Evolutionary conservation across 129 eudicot species (phyloP), one percentile per base, ranked within the genome.

Genomic region (Artemisia annua): DNA sequence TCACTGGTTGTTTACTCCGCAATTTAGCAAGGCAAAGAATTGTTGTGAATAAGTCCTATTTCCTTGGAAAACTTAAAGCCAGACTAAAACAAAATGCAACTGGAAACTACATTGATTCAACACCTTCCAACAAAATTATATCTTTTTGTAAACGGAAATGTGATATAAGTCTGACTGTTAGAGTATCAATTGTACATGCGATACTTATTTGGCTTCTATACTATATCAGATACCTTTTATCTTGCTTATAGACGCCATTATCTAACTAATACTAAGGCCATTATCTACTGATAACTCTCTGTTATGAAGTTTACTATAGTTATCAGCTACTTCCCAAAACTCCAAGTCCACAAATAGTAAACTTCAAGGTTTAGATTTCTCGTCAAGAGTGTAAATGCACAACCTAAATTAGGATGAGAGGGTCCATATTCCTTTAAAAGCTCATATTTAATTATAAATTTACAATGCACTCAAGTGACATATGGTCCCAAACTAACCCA

Each of bases 251-350:
- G 18, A 53, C 16, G 7, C 9, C 58, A 14, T 53, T 53, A 11
- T 5, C 63, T 17, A 57, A 12, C 69, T 18, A 14, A 35, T 35
- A 35, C 9, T 35, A 35, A 5, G 43, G 43, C 43, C 43, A 35
- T 35, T 35, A 14, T 39, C 2, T 9, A 10, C 9, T 9, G 9
- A 63, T 15, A 2, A 56, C 20, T 17, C 46, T 22, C 35, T 22
- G 22, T 24, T 67, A 44, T 49, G 59, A 49, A 20, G 72, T 67
- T 24, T 24, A 50, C 48, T 49, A 49, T 28, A 28, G 73, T 28
- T 24, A 67, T 20, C 72, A 67, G 8, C 19, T 67, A 11, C 20
- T 11, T 24, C 59, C 20, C 49, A 12, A 55, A 55, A 55, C 28
- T 17, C 61, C 13, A 2, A 55, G 26, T 55, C 60, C 24, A 55